Base-by-base conservation (phyloP, 805 yeast genomes). In the Middelhovenomyces tepae region DNA sequence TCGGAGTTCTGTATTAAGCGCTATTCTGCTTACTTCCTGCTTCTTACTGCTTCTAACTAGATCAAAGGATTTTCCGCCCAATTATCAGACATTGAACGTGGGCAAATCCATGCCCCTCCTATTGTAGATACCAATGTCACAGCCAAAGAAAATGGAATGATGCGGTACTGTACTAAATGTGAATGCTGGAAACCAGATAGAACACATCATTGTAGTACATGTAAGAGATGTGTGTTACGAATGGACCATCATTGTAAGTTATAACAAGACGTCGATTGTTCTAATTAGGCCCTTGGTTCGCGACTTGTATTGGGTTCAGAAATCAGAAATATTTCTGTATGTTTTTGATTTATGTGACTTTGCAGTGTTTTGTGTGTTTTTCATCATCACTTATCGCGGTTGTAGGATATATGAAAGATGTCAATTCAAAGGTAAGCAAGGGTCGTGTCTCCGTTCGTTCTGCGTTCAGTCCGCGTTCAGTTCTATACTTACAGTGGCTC, bases 291-390 rank as follows among this genome's bases (percentile, higher is more conserved):
- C 96, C 96, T 0, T 89, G 97, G 97, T 85, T 86, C 55, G 78
- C 94, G 2, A 65, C 74, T 4, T 87, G 96, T 54, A 71, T 89
- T 37, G 97, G 97, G 0, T 79, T 73, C 56, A 60, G 60, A 18
- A 89, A 89, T 56, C 86, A 82, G 43, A 81, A 85, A 57, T 72
- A 64, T 51, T 89, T 87, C 50, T 53, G 84, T 17, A 94, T 85
- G 52, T 80, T 81, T 50, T 54, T 86, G 34, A 28, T 66, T 5
- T 76, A 77, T 47, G 60, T 73, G 2, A 57, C 74, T 2, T 17
- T 68, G 0, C 76, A 71, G 46, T 53, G 78, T 1, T 37, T 56
- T 1, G 35, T 67, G 7, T 64, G 73, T 5, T 56, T 70, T 9
- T 16, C 50, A 0, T 45, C 65, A 1, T 54, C 78, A 1, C 53